These are phyloP conservation scores for Claviceps pusilla DNA, from an alignment of 2,329 filamentous ascomycete species.

Conservation along the genomic window DNA sequence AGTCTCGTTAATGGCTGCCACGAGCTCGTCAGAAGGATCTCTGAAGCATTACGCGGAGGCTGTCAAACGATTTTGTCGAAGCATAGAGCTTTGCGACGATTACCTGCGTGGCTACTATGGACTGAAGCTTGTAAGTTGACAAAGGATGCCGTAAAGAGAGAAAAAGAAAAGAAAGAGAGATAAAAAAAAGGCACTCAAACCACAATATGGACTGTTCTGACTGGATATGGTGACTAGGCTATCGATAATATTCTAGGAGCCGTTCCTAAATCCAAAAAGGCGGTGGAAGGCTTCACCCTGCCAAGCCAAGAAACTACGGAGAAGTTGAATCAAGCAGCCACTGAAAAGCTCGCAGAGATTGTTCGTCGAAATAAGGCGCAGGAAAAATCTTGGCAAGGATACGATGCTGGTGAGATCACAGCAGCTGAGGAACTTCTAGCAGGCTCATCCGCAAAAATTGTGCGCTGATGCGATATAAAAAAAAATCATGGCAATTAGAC, in stretches of 20 bases:
- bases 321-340: conserved; percentile 57
- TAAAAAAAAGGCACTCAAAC: neutral
- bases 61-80: conserved; percentile 73
- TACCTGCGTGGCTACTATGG: conserved; percentile 90
- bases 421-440: conserved; percentile 55
- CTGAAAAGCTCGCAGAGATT: conserved; percentile 61
- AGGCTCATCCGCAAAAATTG: conserved; percentile 29
- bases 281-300: conserved; percentile 34
- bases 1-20: conserved; percentile 56
- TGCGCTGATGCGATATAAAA: conserved; percentile 22
- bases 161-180: neutral
- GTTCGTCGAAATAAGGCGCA: conserved; percentile 46
- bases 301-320: conserved; percentile 46
- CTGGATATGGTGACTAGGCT: conserved; percentile 21
- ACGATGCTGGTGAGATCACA: conserved; percentile 54
- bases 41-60: conserved; percentile 52
- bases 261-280: conserved; percentile 28
- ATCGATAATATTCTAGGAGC: conserved; percentile 35
- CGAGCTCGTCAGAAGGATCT: conserved; percentile 25
- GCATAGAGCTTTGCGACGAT: conserved; percentile 83
- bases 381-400: conserved; percentile 57
- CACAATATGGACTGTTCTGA: neutral
- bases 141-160: neutral
- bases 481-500: neutral
- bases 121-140: conserved; percentile 52